Conservation (phyloP, 352 stramenopile species). For the Phytopythium montanum region DNA sequence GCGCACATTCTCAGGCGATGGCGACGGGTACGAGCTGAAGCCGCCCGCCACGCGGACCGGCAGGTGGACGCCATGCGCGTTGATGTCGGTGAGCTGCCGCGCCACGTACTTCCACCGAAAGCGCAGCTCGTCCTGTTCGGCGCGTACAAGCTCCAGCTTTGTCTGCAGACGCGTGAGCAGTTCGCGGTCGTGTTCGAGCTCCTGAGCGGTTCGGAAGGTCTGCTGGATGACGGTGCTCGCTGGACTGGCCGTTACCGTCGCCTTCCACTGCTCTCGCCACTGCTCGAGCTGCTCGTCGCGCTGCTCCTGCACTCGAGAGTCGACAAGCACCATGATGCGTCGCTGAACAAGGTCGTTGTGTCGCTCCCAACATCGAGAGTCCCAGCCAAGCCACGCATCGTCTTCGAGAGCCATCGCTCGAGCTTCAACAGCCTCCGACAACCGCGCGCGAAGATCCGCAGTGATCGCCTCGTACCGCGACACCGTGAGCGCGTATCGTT, state of each 20-base stretch:
- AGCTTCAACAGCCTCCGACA: not conserved
- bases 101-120: constrained; percentile 33
- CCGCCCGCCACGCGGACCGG: constrained; percentile 34
- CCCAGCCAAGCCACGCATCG: not conserved
- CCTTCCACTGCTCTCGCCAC: not conserved
- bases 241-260: not conserved
- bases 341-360: not conserved
- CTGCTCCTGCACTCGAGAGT: not conserved
- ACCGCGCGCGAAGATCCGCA: not conserved
- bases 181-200: constrained; percentile 9
- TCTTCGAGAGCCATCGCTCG: constrained; percentile 3
- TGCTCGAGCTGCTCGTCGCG: not conserved
- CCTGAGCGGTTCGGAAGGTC: not conserved
- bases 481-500: not conserved
- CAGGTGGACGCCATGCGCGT: constrained; percentile 20
- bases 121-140: constrained; percentile 23
- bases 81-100: constrained; percentile 32
- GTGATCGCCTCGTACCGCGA: not conserved
- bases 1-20: constrained; percentile 27
- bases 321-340: not conserved
- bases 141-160: constrained; percentile 13
- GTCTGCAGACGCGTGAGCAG: constrained; percentile 9
- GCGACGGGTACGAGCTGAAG: constrained; percentile 29
- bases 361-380: not conserved
- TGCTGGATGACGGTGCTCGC: not conserved